These are phyloP conservation scores for Saccharomycopsis guyanensis DNA, from an alignment of 805 yeast species.

Conservation along the genomic window DNA sequence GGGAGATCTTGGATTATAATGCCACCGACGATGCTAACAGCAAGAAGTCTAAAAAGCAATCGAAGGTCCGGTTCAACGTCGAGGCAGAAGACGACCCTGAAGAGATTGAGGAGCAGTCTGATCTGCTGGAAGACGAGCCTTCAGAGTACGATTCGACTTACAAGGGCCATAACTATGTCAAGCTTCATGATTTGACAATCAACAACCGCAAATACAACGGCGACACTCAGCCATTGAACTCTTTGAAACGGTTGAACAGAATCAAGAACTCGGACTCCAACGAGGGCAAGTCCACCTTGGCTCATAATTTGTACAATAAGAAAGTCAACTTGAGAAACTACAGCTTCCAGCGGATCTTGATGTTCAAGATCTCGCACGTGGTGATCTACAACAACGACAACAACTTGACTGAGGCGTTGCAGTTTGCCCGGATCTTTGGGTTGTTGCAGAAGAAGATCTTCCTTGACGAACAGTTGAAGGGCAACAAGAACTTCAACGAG, in stretches of 20 bases:
- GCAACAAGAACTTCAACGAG: conserved; percentile 11
- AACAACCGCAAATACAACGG: conserved; percentile 16
- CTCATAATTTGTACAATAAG: conserved; percentile 14
- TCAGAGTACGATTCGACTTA: background rate
- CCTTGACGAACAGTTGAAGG: conserved; percentile 12
- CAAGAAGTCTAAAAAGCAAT: conserved; percentile 6
- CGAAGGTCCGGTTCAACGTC: conserved; percentile 17
- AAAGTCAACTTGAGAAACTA: conserved; percentile 20
- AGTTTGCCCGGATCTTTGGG: conserved; percentile 21
- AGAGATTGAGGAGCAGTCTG: conserved; percentile 1
- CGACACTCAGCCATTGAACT: conserved; percentile 15
- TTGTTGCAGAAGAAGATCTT: conserved; percentile 20
- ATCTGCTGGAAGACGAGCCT: background rate
- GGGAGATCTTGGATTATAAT: conserved; percentile 20
- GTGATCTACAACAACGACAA: conserved; percentile 20
- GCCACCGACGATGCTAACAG: background rate
- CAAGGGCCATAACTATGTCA: conserved; percentile 11
- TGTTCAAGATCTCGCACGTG: conserved; percentile 19
- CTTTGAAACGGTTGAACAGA: conserved; percentile 17
- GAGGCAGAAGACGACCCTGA: conserved; percentile 8
- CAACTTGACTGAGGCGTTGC: conserved; percentile 9
- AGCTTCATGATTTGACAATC: conserved; percentile 16
- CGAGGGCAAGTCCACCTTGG: conserved; percentile 17
- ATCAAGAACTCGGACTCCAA: conserved; percentile 14
- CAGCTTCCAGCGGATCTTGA: conserved; percentile 15